Conservation (phyloP, 2,329 filamentous ascomycete species). For the Polychaeton citri region DNA sequence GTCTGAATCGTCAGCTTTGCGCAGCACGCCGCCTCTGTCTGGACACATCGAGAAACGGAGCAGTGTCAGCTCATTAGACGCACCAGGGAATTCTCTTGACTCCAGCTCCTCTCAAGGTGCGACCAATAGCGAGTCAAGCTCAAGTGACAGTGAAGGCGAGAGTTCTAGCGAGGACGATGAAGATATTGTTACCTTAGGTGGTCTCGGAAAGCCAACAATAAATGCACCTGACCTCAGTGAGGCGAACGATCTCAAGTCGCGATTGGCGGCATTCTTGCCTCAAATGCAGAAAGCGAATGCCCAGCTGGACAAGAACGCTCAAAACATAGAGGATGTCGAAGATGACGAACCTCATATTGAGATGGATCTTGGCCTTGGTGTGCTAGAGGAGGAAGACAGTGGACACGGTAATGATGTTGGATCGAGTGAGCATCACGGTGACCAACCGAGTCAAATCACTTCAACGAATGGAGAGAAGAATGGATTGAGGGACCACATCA, state of each 20-base stretch:
- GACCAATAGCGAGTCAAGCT: neutral
- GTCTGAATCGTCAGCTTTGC: too few species aligned
- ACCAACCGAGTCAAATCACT: too few species aligned
- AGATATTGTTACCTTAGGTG: neutral
- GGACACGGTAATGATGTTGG: constrained; percentile 4
- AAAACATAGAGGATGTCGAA: constrained; percentile 19
- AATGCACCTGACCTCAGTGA: constrained; percentile 2
- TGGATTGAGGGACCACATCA: too few species aligned
- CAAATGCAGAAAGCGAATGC: constrained; percentile 18
- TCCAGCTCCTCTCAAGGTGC: neutral
- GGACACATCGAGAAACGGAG: too few species aligned
- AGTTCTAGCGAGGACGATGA: neutral
- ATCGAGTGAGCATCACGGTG: constrained; percentile 5
- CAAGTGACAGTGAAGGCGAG: neutral
- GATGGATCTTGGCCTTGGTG: constrained; percentile 22
- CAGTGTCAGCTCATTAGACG: too few species aligned
- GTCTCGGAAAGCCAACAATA: neutral
- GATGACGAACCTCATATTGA: constrained; percentile 22
- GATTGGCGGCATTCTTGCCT: constrained; percentile 18
- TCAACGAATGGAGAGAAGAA: too few species aligned
- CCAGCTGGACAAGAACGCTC: constrained; percentile 9
- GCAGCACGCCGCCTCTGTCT: too few species aligned
- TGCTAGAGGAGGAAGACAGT: constrained; percentile 17
- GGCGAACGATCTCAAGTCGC: constrained; percentile 12
- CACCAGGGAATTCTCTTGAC: too few species aligned